Evolutionary conservation across 1,284 basidiomycete species (phyloP).

Genomic region (Leccinum glutinopallens): DNA sequence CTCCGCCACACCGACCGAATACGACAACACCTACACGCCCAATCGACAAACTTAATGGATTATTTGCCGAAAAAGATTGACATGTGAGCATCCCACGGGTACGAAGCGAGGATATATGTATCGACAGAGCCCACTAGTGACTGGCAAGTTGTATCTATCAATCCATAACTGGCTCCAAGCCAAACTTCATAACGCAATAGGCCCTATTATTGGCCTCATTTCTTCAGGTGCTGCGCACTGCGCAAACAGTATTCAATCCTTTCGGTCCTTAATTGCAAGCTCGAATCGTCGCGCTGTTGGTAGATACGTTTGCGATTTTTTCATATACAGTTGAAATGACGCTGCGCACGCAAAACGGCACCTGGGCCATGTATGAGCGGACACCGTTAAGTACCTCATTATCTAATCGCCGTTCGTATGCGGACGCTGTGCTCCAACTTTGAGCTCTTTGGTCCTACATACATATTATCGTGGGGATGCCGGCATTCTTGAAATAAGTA

Average conservation of each 20-base stretch:
- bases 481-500: not conserved
- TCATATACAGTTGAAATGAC: not conserved
- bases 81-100: no score
- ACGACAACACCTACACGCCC: no score
- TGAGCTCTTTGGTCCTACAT: not conserved
- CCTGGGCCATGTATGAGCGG: not conserved
- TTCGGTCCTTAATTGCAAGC: not conserved
- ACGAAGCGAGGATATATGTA: no score
- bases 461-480: not conserved
- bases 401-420: not conserved
- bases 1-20: no score
- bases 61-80: no score
- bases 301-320: not conserved
- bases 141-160: not conserved
- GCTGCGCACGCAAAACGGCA: not conserved
- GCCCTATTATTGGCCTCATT: not conserved
- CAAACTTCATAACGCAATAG: not conserved
- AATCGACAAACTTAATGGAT: no score
- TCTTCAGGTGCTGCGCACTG: not conserved
- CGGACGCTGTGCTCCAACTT: not conserved
- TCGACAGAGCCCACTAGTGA: no score
- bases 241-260: not conserved
- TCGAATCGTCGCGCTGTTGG: not conserved
- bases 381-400: not conserved
- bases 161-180: not conserved